Base-by-base conservation (phyloP, 805 yeast genomes). In the Candida sithepensis region DNA sequence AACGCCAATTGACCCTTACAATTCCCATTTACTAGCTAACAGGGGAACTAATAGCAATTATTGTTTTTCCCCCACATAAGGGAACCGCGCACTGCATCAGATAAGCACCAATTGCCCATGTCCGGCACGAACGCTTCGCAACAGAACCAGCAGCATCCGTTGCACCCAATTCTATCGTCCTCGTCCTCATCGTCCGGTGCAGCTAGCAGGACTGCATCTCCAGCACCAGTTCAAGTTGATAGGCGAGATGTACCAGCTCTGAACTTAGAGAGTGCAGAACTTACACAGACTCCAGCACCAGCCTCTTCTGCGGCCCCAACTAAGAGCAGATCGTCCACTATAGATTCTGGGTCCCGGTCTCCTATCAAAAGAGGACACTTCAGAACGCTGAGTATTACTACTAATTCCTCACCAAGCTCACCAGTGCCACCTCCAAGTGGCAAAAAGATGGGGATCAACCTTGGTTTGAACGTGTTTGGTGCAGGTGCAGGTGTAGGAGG, bases 381-480 rank as follows among this genome's bases (percentile, higher is more conserved):
- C 18, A 47, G 65, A 41, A 57, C 53, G 8, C 44, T 59, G 19
- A 61, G 64, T 46, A 50, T 50, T 13, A 47, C 58, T 4, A 51
- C 55, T 38, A 44, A 55, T 8, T 42, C 55, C 2, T 44, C 55
- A 21, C 33, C 33, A 38, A 30, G 42, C 28, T 44, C 50, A 23
- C 42, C 60, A 36, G 16, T 43, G 16, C 34, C 48, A 3, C 36
- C 53, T 6, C 39, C 44, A 22, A 36, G 55, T 19, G 43, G 39
- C 30, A 50, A 51, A 22, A 61, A 60, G 39, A 49, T 55, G 46
- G 69, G 69, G 6, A 55, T 65, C 13, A 66, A 64, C 44, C 40
- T 65, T 30, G 69, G 70, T 0, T 50, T 66, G 39, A 58, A 55
- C 45, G 58, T 66, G 6, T 51, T 63, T 39, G 65, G 63, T n/a